Evolutionary conservation across 2,329 filamentous ascomycete species (phyloP).

Genomic region (Stagonosporopsis rhizophila): DNA sequence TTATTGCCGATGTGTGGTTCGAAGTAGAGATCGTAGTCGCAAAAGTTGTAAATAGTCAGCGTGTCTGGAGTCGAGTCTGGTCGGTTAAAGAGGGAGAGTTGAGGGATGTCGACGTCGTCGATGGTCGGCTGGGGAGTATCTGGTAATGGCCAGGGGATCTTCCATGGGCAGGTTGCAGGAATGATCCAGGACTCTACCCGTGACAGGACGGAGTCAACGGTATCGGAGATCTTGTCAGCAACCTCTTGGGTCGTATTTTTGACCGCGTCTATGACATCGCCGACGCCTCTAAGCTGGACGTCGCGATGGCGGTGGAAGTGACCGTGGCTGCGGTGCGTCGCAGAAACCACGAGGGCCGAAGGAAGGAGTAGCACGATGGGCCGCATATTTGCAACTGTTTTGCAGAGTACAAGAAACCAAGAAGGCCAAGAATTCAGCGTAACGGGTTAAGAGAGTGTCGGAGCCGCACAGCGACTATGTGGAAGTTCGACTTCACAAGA

Average conservation of each 20-base stretch:
- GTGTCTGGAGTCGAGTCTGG: conserved; percentile 17
- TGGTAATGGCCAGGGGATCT: conserved; percentile 21
- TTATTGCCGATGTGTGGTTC: conserved; percentile 17
- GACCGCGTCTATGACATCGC: conserved; percentile 2
- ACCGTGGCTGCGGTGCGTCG: conserved; percentile 1
- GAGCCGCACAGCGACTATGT: conserved; percentile 11
- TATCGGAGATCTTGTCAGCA: conserved; percentile 7
- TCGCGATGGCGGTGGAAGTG: conserved; percentile 6
- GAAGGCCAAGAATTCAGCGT: not conserved
- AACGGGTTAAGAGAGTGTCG: conserved; percentile 5
- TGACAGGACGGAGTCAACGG: conserved; percentile 11
- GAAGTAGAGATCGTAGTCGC: conserved; percentile 24
- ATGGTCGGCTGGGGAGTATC: conserved; percentile 17
- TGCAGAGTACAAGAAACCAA: not conserved
- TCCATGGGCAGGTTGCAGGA: conserved; percentile 16
- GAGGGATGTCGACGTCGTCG: conserved; percentile 14
- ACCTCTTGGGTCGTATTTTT: conserved; percentile 12
- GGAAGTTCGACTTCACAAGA: conserved; percentile 1
- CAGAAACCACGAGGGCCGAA: conserved; percentile 4
- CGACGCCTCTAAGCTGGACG: conserved; percentile 8
- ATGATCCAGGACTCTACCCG: conserved; percentile 17
- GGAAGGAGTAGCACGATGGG: conserved; percentile 3
- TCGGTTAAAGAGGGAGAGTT: conserved; percentile 22
- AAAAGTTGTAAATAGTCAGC: conserved; percentile 30
- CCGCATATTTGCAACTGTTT: not conserved